A percentile compares a stretch with the other conserved stretches of the same genome.
Evolutionary conservation across 1,284 basidiomycete species (phyloP).

Genomic region (Butyriboletus pseudospeciosus): DNA sequence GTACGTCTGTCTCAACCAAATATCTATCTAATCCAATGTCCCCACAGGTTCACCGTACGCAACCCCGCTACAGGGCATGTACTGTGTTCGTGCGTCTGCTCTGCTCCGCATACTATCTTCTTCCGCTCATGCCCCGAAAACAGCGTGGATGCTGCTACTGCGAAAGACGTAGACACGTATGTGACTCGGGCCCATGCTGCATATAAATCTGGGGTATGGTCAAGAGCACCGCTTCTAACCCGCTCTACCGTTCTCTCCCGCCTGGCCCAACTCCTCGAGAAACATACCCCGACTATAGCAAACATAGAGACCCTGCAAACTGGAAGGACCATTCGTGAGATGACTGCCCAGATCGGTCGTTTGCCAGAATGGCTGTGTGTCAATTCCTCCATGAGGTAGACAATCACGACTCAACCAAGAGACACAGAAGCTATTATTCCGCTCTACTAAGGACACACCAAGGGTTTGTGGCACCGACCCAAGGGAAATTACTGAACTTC

Average conservation of each 20-base stretch:
- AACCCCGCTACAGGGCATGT: constrained; percentile 66
- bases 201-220: constrained; percentile 69
- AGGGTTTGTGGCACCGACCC: constrained; percentile 69
- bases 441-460: constrained; percentile 66
- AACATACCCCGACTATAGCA: constrained; percentile 55
- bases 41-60: constrained; percentile 46
- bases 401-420: constrained; percentile 1
- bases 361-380: constrained; percentile 79
- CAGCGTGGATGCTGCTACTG: constrained; percentile 41
- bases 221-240: constrained; percentile 49
- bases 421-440: constrained; percentile 65
- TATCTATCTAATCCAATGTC: not conserved
- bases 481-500: constrained; percentile 73
- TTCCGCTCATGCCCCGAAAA: constrained; percentile 2
- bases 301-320: constrained; percentile 70
- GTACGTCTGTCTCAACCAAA: not conserved
- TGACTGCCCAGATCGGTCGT: constrained; percentile 68
- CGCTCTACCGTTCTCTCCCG: constrained; percentile 64
- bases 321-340: constrained; percentile 71
- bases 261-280: constrained; percentile 59
- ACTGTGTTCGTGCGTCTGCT: constrained; percentile 52
- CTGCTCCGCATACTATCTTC: not conserved
- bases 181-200: constrained; percentile 53
- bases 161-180: constrained; percentile 48
- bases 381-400: not conserved